Base-by-base conservation (phyloP, 345 rosid species). In the Passiflora organensis region DNA sequence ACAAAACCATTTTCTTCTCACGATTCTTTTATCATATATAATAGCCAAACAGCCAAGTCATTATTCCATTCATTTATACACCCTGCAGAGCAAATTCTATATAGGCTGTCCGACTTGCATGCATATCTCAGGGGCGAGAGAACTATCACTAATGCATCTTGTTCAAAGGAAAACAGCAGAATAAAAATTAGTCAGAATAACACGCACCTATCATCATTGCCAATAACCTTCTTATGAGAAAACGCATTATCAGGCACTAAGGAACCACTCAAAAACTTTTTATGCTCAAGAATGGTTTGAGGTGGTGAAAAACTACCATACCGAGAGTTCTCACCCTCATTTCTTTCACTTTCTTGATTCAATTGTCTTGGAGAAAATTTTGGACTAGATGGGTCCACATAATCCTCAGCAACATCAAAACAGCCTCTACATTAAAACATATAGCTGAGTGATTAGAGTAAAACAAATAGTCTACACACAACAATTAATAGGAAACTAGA, bases 391-490 rank as follows among this genome's bases (percentile, higher is more conserved):
- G 72, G 76, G 74, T 44, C 69, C 49, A 63, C 84, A 67, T 81
- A 91, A 32, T 76, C 84, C 74, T 86, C 94, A 36, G 78, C 75
- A 39, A 81, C 63, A 73, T 88, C 99, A 72, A 88, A 93, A 71
- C 91, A 86, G 60, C 81, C 86, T 68, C 96, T 93, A 89, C 79
- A 81, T 65, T 55, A 62, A 56, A n/a, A 58, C 18, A 45, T 23
- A 58, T 21, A 4, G 38, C 16, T 36, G 25, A n/a, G n/a, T n/a
- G n/a, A n/a, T n/a, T 32, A 56, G 24, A 51, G 34, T 50, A 39
- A 28, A 63, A 12, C 17, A n/a, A 23, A 17, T 0, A 44, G 32
- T n/a, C n/a, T n/a, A n/a, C n/a, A n/a, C n/a, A n/a, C n/a, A 12
- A n/a, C n/a, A n/a, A n/a, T n/a, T n/a, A 14, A 28, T 43, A 34